A percentile compares a stretch with the other conserved stretches of the same genome.
These are phyloP conservation scores for Barnettozyma sp. DNA, from an alignment of 805 yeast species.

Conservation along the genomic window DNA sequence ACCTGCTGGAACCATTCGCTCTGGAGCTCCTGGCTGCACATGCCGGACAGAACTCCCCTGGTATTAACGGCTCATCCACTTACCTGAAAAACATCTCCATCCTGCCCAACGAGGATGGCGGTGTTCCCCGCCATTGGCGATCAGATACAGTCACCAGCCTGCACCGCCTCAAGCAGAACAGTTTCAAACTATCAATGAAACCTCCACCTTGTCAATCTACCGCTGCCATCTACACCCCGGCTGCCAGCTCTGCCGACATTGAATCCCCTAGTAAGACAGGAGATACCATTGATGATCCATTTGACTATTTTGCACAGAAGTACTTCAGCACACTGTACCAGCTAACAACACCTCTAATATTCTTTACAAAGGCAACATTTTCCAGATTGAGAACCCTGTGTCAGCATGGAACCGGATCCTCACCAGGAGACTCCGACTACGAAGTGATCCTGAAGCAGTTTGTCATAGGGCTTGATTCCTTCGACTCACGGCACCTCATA, in stretches of 20 bases:
- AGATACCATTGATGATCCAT: constrained; percentile 19
- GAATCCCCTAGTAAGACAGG: constrained; percentile 15
- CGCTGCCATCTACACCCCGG: too few species aligned
- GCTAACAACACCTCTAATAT: constrained; percentile 30
- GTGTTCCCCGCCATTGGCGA: too few species aligned
- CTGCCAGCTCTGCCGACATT: constrained; percentile 16
- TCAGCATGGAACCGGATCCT: constrained; percentile 18
- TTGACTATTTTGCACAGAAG: constrained; percentile 25
- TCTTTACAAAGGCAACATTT: constrained; percentile 43
- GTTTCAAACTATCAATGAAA: constrained; percentile 18
- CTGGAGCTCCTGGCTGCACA: constrained; percentile 34
- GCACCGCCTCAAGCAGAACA: constrained; percentile 7
- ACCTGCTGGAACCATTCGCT: constrained; percentile 29
- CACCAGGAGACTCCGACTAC: too few species aligned
- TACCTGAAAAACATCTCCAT: background rate
- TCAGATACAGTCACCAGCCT: constrained; percentile 1
- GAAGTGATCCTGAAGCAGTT: constrained; percentile 26
- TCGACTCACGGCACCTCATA: constrained; percentile 36
- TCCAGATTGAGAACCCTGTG: constrained; percentile 41
- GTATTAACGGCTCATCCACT: background rate
- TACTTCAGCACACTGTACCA: constrained; percentile 32
- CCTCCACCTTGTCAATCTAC: too few species aligned
- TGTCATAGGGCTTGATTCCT: constrained; percentile 30
- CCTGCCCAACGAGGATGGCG: too few species aligned
- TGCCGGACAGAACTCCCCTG: background rate